A percentile compares a stretch with the other conserved stretches of the same genome.
These are phyloP conservation scores for Dioscorea alata DNA, from an alignment of 106 monocot genomes.

Conservation along the genomic window DNA sequence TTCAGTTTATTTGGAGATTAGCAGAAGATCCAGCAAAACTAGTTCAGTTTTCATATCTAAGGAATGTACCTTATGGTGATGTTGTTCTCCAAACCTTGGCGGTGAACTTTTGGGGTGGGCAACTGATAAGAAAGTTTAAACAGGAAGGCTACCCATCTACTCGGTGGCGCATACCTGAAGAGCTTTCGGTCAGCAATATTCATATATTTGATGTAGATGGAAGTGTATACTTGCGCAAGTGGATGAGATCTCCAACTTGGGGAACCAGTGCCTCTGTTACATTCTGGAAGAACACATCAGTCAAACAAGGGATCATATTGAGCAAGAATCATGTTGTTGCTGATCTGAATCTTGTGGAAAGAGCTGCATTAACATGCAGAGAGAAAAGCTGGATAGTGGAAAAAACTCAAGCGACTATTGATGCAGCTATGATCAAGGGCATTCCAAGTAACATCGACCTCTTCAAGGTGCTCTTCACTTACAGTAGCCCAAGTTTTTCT, in stretches of 20 bases:
- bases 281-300: slow-evolving; percentile 73
- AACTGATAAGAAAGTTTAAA: slow-evolving; percentile 49
- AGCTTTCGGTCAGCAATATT: slow-evolving; percentile 18
- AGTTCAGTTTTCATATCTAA: slow-evolving; percentile 84
- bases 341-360: slow-evolving; percentile 68
- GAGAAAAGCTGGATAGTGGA: slow-evolving; percentile 75
- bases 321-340: slow-evolving; percentile 78
- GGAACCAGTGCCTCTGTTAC: slow-evolving; percentile 44
- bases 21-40: slow-evolving; percentile 85
- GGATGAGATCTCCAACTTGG: slow-evolving; percentile 93
- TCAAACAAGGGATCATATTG: slow-evolving; percentile 61
- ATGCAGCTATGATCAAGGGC: slow-evolving; percentile 93
- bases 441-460: slow-evolving; percentile 99
- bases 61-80: slow-evolving; percentile 72
- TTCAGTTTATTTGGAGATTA: slow-evolving; percentile 66
- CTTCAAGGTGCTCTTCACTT: slow-evolving; percentile 62
- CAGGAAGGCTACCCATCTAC: slow-evolving; percentile 11
- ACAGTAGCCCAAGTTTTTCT: neutral
- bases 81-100: slow-evolving; percentile 93
- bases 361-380: slow-evolving; percentile 67
- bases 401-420: slow-evolving; percentile 83
- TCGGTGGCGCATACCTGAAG: slow-evolving; percentile 36
- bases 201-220: slow-evolving; percentile 87
- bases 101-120: slow-evolving; percentile 91
- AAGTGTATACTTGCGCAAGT: slow-evolving; percentile 72